A percentile compares a stretch with the other conserved stretches of the same genome.
phyloP scores from a whole-genome alignment of 192 early-diverging fungal species.

The Linnemannia exigua region DNA sequence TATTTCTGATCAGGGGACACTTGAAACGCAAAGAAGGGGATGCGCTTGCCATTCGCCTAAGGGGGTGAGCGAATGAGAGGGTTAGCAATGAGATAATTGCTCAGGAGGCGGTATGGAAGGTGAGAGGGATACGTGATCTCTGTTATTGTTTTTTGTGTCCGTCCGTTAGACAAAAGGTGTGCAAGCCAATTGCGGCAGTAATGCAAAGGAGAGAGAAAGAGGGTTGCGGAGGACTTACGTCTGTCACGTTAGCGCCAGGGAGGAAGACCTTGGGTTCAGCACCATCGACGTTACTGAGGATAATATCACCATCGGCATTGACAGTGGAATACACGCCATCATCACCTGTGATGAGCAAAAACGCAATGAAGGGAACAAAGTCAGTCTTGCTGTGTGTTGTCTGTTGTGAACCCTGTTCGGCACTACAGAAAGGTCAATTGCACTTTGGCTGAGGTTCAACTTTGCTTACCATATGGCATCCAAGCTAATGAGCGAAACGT shows the following conservation, averaged over 20 bases:
- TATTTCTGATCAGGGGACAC: conserved; percentile 87
- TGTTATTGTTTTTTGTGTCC: neutral
- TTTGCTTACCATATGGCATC: conserved; percentile 55
- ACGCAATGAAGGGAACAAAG: neutral
- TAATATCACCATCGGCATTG: conserved; percentile 46
- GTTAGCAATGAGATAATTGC: neutral
- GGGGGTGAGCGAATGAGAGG: neutral
- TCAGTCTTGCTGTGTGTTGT: neutral
- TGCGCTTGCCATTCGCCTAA: conserved; percentile 30
- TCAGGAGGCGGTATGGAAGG: neutral
- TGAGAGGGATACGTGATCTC: neutral
- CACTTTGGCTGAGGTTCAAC: neutral
- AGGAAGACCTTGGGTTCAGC: conserved; percentile 47
- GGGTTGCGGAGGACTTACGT: conserved; percentile 27
- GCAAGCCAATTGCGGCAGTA: too few relatives aligned
- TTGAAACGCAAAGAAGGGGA: conserved; percentile 63
- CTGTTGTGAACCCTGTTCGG: neutral
- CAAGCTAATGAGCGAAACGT: conserved; percentile 34
- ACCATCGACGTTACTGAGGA: conserved; percentile 44
- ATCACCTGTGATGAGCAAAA: conserved; percentile 14
- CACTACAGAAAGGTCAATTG: neutral
- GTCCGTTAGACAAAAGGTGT: neutral
- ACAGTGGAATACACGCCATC: conserved; percentile 49
- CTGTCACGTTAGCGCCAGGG: conserved; percentile 45
- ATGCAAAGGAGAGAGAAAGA: too few relatives aligned